Percentiles rank a stretch among this genome's conserved stretches.
Conservation (phyloP, 768 basidiomycete genomes). For the Cyclocybe cylindracea region DNA sequence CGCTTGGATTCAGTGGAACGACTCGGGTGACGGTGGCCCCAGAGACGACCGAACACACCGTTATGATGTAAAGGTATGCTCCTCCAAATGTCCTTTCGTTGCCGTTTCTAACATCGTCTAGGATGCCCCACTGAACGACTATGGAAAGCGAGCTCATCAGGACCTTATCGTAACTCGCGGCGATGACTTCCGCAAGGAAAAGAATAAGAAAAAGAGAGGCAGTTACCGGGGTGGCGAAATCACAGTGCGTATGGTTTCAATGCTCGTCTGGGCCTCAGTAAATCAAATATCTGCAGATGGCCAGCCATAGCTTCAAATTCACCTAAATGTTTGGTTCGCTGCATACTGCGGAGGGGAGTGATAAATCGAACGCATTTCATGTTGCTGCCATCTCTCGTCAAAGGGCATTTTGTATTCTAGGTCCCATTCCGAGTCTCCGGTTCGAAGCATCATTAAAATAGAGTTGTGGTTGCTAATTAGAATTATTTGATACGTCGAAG, state of each 20-base stretch:
- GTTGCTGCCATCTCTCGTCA: no score
- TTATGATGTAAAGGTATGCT: conserved; percentile 73
- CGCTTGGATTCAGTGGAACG: no score
- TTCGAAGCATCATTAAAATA: not conserved
- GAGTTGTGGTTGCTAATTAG: not conserved
- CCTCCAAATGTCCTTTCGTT: conserved; percentile 5
- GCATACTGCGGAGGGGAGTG: not conserved
- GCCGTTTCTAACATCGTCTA: conserved; percentile 20
- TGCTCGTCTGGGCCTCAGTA: not conserved
- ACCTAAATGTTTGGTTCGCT: conserved; percentile 15
- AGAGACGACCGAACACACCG: no score
- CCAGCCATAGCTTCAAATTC: conserved; percentile 89
- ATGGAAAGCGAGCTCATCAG: conserved; percentile 80
- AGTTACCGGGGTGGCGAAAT: conserved; percentile 95
- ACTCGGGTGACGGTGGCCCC: no score
- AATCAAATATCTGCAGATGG: conserved; percentile 48
- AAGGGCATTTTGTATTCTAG: no score
- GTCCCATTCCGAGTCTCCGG: no score
- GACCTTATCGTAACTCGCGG: conserved; percentile 95
- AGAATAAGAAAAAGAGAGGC: conserved; percentile 99
- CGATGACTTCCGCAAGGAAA: conserved; percentile 96
- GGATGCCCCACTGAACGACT: conserved; percentile 75
- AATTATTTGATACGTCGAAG: not conserved
- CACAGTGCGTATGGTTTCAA: conserved; percentile 52
- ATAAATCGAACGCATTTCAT: no score